Base-by-base conservation (phyloP, 2,329 filamentous ascomycete genomes). In the Venturia aucupariae region DNA sequence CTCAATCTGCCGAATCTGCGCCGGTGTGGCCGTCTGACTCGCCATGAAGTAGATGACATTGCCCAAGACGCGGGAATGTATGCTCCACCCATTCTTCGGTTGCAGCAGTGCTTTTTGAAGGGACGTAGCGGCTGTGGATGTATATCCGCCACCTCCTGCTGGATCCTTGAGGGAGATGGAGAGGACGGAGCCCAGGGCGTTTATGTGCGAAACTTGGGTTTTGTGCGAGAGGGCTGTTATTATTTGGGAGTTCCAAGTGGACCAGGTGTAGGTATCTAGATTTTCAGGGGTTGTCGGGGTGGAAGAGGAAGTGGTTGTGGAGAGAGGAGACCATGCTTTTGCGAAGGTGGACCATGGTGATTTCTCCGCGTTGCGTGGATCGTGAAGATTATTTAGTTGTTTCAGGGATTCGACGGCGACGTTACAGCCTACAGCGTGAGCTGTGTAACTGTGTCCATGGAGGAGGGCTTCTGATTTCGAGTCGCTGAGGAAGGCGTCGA, bases 401-500 rank as follows among this genome's bases (percentile, higher is more conserved):
- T 57, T 35, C 3, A 57, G 15, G 0, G 85, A 86, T 61, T 85
- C 83, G n/a, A 88, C 79, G 0, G 88, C 91, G 0, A 95, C 89
- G 55, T 88, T 84, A 69, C 90, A 95, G 0, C 90, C 91, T 1
- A 94, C 83, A 0, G 91, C 82, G 73, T 95, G 90, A 0, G 90
- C 90, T 0, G 90, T 95, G 75, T 95, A 95, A 73, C 89, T 93
- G 72, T 95, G 90, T 0, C 90, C 90, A 69, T 95, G 91, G 3
- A 95, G 78, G 5, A 95, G 75, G 0, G 90, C 90, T 68, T 93
- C 89, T 0, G 84, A 85, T 76, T 94, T 95, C 60, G 90, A 86
- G 0, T 83, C 79, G 62, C 87, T 86, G 15, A 84, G 77, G 71
- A 95, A 95, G 0, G 85, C 84, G 1, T 84, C 71, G 73, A 92